These are phyloP conservation scores for Gymnopus androsaceus DNA, from an alignment of 1,284 basidiomycete species.

Conservation along the genomic window DNA sequence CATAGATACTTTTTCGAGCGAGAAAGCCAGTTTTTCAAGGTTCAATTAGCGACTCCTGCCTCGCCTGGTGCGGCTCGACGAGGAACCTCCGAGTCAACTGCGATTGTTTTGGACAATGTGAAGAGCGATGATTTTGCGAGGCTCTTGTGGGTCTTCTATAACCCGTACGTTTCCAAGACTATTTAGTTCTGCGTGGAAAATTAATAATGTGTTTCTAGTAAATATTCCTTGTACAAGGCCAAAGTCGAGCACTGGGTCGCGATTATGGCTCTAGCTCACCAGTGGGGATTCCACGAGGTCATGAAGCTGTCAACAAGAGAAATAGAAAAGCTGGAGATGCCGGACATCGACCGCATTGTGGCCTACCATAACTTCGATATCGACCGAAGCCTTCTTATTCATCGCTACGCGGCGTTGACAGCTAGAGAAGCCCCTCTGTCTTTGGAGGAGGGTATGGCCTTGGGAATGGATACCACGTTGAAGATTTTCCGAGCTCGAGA, in stretches of 20 bases:
- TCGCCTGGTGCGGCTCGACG: conserved; percentile 45
- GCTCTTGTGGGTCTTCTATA: conserved; percentile 73
- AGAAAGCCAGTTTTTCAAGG: conserved; percentile 56
- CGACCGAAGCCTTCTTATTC: conserved; percentile 53
- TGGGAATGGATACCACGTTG: conserved; percentile 62
- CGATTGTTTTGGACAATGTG: conserved; percentile 54
- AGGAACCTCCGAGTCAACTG: conserved; percentile 47
- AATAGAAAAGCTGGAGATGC: conserved; percentile 51
- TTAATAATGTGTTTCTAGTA: conserved; percentile 26
- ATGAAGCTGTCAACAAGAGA: conserved; percentile 60
- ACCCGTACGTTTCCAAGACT: conserved; percentile 47
- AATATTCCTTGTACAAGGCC: conserved; percentile 60
- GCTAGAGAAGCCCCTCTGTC: conserved; percentile 56
- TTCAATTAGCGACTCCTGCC: conserved; percentile 43
- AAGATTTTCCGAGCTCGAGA: conserved; percentile 63
- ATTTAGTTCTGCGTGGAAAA: not conserved
- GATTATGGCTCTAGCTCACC: conserved; percentile 57
- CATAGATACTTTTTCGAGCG: conserved; percentile 68
- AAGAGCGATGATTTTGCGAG: conserved; percentile 51
- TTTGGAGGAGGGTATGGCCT: conserved; percentile 52
- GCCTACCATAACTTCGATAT: conserved; percentile 59
- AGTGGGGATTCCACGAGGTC: conserved; percentile 63
- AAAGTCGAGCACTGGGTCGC: conserved; percentile 55
- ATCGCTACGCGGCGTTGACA: conserved; percentile 57
- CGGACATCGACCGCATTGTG: conserved; percentile 56